Evolutionary conservation across 768 basidiomycete genomes (phyloP).

Genomic region (Hypsizygus marmoreus): DNA sequence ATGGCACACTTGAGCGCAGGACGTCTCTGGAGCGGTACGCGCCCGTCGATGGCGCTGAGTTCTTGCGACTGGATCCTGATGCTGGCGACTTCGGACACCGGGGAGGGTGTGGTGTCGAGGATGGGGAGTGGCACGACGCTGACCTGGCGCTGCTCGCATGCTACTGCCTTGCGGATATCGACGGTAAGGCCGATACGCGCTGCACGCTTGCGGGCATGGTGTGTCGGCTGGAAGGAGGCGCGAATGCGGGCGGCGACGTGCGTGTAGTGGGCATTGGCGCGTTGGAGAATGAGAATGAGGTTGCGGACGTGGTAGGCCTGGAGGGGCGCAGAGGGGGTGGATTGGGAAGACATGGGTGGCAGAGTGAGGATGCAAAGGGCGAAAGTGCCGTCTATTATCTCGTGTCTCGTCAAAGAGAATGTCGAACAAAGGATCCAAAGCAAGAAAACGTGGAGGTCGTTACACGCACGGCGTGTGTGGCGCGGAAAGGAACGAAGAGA

Average conservation of each 20-base stretch:
- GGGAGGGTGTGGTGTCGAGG: slow-evolving; percentile 28
- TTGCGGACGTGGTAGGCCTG: slow-evolving; percentile 30
- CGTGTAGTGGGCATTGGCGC: slow-evolving; percentile 44
- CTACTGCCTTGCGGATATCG: slow-evolving; percentile 41
- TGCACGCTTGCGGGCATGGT: slow-evolving; percentile 54
- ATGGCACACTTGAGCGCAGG: slow-evolving; percentile 27
- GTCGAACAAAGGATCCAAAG: slow-evolving; percentile 12
- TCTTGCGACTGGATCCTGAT: slow-evolving; percentile 6
- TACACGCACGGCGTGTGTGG: slow-evolving; percentile 39
- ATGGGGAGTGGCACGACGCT: slow-evolving; percentile 41
- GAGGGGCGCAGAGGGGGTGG: slow-evolving; percentile 18
- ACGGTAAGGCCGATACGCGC: slow-evolving; percentile 43
- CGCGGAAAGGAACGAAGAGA: slow-evolving; percentile 12
- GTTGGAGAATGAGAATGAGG: slow-evolving; percentile 41
- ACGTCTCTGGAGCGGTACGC: slow-evolving; percentile 10
- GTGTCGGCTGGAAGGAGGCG: slow-evolving; percentile 32
- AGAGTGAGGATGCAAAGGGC: background rate
- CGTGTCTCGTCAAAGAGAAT: slow-evolving; percentile 4
- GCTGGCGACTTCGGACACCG: slow-evolving; percentile 6
- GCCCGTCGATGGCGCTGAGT: slow-evolving; percentile 14
- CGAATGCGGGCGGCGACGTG: slow-evolving; percentile 41
- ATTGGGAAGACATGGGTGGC: slow-evolving; percentile 22
- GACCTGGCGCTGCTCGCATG: slow-evolving; percentile 39
- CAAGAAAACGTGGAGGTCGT: slow-evolving; percentile 18
- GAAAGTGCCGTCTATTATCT: slow-evolving; percentile 5